Evolutionary conservation across 148 eudicot genomes (phyloP), one percentile per base, ranked within the genome.

Genomic region (Camellia granthamiana): DNA sequence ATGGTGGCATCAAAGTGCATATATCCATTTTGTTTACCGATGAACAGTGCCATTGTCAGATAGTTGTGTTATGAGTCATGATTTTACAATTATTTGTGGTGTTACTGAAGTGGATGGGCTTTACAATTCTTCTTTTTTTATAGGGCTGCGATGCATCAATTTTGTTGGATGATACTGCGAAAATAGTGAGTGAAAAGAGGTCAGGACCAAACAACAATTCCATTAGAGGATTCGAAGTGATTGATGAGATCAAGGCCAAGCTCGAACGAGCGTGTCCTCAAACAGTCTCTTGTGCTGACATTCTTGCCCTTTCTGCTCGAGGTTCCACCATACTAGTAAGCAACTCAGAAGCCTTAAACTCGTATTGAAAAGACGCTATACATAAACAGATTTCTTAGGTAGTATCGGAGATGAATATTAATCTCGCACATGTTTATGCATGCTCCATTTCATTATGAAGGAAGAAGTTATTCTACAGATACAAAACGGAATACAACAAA

Each of bases 141-240:
- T 68, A 95, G 99, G 99, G 99, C 15, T 95, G 99, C 73, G 99
- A 95, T 74, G 97, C 95, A 71, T 95, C 97, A 0, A 83, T 95
- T 2, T 77, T 95, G 69, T 77, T 95, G 78, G 99, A 95, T 54
- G 89, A 95, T 74, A 87, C 85, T 5, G n/a, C 81, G 8, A 76
- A 73, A 51, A 79, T 93, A 46, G 84, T 74, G 6, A 92, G 98
- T n/a, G 98, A 95, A 79, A 95, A 95, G 81, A 83, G 82, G 44
- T 83, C 98, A 0, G 83, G 76, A 30, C 97, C 98, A 52, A 95
- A 93, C 81, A 88, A 72, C 43, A 93, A 92, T 64, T 95, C 99
- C 59, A 44, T 95, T 3, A 86, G 99, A 81, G 97, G 99, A 65
- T 95, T 93, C 47, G 88, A 91, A 58, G 98, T 91, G 77, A 89